Conservation (phyloP, 805 yeast species). For the Schwanniomyces vanrijiae region DNA sequence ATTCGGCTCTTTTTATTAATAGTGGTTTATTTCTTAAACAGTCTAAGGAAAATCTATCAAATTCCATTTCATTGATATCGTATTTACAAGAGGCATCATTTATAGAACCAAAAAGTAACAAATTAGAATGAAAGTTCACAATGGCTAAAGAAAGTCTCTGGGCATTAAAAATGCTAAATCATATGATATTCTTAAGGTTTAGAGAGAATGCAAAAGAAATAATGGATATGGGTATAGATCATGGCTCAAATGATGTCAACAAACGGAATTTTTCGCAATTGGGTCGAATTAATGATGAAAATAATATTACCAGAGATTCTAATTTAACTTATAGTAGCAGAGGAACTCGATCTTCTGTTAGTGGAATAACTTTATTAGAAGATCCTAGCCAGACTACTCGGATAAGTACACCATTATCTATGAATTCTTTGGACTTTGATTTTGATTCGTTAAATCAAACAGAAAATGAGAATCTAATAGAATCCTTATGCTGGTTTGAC, state of each 20-base stretch:
- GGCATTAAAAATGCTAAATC: constrained; percentile 57
- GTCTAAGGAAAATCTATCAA: constrained; percentile 21
- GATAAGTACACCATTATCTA: constrained; percentile 8
- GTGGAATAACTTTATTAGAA: constrained; percentile 15
- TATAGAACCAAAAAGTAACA: constrained; percentile 26
- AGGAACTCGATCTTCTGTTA: constrained; percentile 16
- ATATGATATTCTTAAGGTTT: constrained; percentile 45
- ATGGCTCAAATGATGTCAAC: constrained; percentile 53
- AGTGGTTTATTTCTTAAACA: constrained; percentile 34
- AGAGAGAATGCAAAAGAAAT: constrained; percentile 39
- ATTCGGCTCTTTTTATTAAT: constrained; percentile 40
- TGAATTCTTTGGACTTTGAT: constrained; percentile 1
- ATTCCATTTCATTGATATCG: constrained; percentile 21
- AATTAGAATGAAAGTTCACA: constrained; percentile 33
- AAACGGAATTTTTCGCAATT: constrained; percentile 46
- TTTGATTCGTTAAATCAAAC: neutral
- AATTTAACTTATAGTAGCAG: constrained; percentile 6
- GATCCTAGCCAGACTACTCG: neutral
- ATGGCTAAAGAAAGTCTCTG: constrained; percentile 64
- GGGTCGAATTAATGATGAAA: constrained; percentile 24
- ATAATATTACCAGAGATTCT: constrained; percentile 3
- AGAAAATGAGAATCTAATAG: constrained; percentile 34
- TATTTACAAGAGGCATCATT: constrained; percentile 29
- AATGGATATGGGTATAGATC: constrained; percentile 47
- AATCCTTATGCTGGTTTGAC: constrained; percentile 55